These are phyloP conservation scores for Daldinia grandis DNA, from an alignment of 495 filamentous ascomycete species.

Conservation along the genomic window DNA sequence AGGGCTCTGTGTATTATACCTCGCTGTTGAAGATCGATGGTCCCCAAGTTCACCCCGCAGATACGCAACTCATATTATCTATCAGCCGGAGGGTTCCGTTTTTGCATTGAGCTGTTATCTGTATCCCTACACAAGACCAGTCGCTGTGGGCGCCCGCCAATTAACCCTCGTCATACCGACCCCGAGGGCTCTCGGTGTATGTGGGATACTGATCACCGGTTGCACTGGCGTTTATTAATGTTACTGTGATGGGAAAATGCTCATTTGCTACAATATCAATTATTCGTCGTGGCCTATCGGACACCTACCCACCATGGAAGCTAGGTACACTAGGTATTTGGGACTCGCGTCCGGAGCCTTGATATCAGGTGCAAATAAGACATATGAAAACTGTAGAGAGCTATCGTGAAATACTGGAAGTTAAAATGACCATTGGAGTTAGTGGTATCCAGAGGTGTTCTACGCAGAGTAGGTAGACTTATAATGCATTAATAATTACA, in stretches of 20 bases:
- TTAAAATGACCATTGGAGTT: too few relatives aligned
- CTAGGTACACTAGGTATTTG: too few relatives aligned
- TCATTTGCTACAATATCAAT: too few relatives aligned
- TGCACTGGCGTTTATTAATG: neutral
- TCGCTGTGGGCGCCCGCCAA: neutral
- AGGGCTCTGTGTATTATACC: neutral
- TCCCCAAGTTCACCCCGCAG: constrained; percentile 6
- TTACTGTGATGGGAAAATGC: neutral
- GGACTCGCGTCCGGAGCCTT: too few relatives aligned
- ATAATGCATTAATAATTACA: too few relatives aligned
- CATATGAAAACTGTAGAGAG: too few relatives aligned
- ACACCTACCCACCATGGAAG: too few relatives aligned
- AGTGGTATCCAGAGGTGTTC: too few relatives aligned
- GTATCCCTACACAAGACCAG: neutral
- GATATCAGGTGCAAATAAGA: too few relatives aligned
- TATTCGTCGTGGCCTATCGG: too few relatives aligned
- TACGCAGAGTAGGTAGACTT: too few relatives aligned
- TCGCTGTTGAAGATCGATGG: neutral
- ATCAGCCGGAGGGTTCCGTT: neutral
- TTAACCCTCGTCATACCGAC: neutral
- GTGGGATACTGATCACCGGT: neutral
- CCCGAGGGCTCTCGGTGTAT: neutral
- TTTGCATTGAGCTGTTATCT: neutral
- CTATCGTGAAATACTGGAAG: too few relatives aligned
- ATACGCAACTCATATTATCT: neutral